Evolutionary conservation across 1,284 basidiomycete species (phyloP).

Genomic region (Microstroma glucosiphilum): DNA sequence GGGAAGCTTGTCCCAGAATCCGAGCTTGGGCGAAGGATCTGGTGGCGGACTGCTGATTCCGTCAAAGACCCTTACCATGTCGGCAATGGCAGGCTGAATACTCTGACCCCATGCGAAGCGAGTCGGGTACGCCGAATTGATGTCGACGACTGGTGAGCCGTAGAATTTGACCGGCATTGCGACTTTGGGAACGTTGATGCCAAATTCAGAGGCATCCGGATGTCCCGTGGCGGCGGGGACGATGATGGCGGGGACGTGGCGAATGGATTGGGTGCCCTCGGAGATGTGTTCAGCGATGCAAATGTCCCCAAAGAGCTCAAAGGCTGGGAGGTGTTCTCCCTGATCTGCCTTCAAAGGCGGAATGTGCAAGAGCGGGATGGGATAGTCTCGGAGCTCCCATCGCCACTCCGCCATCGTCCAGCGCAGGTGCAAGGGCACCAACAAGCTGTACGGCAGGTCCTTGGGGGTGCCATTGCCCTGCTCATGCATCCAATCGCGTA

Average conservation of each 20-base stretch:
- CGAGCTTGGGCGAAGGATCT: slow-evolving; percentile 78
- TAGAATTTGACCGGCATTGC: slow-evolving; percentile 94
- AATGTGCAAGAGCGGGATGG: slow-evolving; percentile 56
- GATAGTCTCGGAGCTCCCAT: slow-evolving; percentile 69
- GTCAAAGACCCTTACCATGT: slow-evolving; percentile 77
- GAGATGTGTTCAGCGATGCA: slow-evolving; percentile 81
- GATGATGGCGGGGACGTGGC: slow-evolving; percentile 40
- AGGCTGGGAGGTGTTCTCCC: slow-evolving; percentile 29
- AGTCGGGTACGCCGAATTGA: slow-evolving; percentile 65
- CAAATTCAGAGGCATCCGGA: slow-evolving; percentile 58
- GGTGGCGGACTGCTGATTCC: slow-evolving; percentile 70
- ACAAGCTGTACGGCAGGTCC: slow-evolving; percentile 69
- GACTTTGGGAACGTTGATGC: slow-evolving; percentile 74
- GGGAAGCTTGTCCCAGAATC: slow-evolving; percentile 88
- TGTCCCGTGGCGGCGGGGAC: slow-evolving; percentile 48
- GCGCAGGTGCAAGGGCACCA: slow-evolving; percentile 74
- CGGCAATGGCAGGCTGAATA: slow-evolving; percentile 77
- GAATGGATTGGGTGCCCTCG: slow-evolving; percentile 59
- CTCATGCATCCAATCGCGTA: slow-evolving; percentile 66
- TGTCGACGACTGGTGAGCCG: slow-evolving; percentile 61
- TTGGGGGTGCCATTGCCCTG: slow-evolving; percentile 67
- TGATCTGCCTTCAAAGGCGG: slow-evolving; percentile 44
- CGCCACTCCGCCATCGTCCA: slow-evolving; percentile 64
- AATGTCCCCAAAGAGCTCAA: slow-evolving; percentile 70
- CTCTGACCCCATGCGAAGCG: slow-evolving; percentile 85